Evolutionary conservation across 2,329 filamentous ascomycete genomes (phyloP).

Genomic region (Sphaerulina musiva): DNA sequence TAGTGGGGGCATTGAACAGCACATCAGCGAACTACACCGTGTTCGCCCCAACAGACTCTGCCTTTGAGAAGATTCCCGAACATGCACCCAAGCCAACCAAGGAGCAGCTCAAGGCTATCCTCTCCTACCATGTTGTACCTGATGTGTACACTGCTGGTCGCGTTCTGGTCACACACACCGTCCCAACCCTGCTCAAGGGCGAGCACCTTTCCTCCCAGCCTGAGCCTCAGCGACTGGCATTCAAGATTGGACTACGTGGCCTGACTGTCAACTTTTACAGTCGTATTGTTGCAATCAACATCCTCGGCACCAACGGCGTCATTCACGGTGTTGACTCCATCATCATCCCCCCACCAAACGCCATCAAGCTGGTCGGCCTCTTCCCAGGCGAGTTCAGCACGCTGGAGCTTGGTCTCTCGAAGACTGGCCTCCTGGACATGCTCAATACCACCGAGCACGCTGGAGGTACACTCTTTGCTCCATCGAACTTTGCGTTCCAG

Average conservation of each 20-base stretch:
- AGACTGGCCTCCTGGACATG: slow-evolving; percentile 62
- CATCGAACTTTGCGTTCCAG: slow-evolving; percentile 72
- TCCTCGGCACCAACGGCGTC: slow-evolving; percentile 70
- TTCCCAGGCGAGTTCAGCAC: slow-evolving; percentile 71
- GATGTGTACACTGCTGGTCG: slow-evolving; percentile 60
- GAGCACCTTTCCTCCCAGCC: slow-evolving; percentile 55
- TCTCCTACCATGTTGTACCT: slow-evolving; percentile 69
- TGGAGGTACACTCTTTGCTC: slow-evolving; percentile 74
- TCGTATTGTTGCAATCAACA: slow-evolving; percentile 61
- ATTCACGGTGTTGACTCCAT: slow-evolving; percentile 70
- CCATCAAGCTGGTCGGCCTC: slow-evolving; percentile 57
- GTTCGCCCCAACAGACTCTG: slow-evolving; percentile 71
- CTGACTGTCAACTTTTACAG: slow-evolving; percentile 71
- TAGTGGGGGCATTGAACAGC: slow-evolving; percentile 67
- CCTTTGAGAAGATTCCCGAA: slow-evolving; percentile 61
- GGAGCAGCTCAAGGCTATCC: slow-evolving; percentile 60
- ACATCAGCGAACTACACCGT: slow-evolving; percentile 70
- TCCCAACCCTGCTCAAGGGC: slow-evolving; percentile 61
- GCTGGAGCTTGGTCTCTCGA: slow-evolving; percentile 64
- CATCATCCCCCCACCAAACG: slow-evolving; percentile 66
- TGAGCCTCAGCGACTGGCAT: slow-evolving; percentile 61
- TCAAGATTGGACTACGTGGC: slow-evolving; percentile 57
- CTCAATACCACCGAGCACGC: slow-evolving; percentile 49
- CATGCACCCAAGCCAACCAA: slow-evolving; percentile 57
- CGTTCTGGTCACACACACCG: slow-evolving; percentile 64